phyloP scores from a whole-genome alignment of 768 basidiomycete genomes.

The Lyophyllum semitale region DNA sequence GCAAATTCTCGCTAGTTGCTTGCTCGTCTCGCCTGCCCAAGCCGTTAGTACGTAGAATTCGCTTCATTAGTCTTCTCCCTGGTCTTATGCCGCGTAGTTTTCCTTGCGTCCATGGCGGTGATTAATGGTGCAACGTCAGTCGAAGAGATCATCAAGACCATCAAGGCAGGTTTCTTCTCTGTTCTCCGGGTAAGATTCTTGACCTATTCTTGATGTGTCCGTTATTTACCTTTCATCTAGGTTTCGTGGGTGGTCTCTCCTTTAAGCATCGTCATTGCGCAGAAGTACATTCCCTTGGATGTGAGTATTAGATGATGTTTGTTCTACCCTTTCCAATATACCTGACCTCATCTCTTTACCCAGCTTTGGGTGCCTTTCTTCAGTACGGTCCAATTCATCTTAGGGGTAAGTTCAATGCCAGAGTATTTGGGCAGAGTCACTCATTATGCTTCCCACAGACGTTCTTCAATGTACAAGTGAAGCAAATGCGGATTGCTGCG shows the following conservation, averaged over 20 bases:
- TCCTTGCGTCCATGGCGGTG: slow-evolving; percentile 78
- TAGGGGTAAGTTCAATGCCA: slow-evolving; percentile 57
- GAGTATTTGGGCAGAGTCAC: neutral
- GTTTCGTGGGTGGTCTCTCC: slow-evolving; percentile 83
- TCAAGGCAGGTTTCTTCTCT: slow-evolving; percentile 72
- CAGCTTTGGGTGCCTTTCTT: slow-evolving; percentile 91
- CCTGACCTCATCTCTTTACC: neutral
- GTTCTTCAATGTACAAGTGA: slow-evolving; percentile 72
- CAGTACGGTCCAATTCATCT: slow-evolving; percentile 71
- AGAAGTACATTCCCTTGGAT: slow-evolving; percentile 77
- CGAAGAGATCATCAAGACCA: slow-evolving; percentile 63
- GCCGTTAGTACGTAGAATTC: slow-evolving; percentile 50
- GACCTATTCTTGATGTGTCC: neutral
- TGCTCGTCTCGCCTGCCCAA: slow-evolving; percentile 78
- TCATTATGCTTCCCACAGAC: slow-evolving; percentile 43
- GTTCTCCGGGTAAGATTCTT: slow-evolving; percentile 62
- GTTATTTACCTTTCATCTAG: slow-evolving; percentile 35
- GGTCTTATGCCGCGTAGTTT: slow-evolving; percentile 42
- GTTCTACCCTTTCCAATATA: neutral
- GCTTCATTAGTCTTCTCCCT: neutral
- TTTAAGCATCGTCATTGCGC: slow-evolving; percentile 71
- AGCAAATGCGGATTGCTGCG: slow-evolving; percentile 58
- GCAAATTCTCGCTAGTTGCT: slow-evolving; percentile 76
- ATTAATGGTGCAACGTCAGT: slow-evolving; percentile 78
- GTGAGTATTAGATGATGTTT: slow-evolving; percentile 34